A percentile compares a stretch with the other conserved stretches of the same genome.
Conservation (phyloP, 2,329 filamentous ascomycete genomes). For the Xylariomycetidae sp. region DNA sequence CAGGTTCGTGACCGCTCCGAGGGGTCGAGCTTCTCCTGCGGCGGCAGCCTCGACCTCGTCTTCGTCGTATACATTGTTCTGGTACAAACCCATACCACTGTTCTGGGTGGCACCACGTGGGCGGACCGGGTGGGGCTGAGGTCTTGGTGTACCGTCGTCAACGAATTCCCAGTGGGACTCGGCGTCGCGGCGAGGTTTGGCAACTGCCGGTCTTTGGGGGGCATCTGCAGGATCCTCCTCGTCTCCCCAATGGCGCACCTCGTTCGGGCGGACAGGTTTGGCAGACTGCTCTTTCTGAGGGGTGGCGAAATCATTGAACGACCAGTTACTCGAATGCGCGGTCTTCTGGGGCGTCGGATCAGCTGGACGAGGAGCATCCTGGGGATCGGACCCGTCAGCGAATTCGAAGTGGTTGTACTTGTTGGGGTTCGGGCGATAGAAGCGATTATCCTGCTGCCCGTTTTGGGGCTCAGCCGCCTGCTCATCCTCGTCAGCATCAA, state of each 20-base stretch:
- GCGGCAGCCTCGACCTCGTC: conserved; percentile 37
- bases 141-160: conserved; percentile 62
- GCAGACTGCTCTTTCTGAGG: conserved; percentile 52
- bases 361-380: conserved; percentile 39
- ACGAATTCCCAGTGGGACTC: conserved; percentile 78
- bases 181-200: conserved; percentile 70
- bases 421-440: conserved; percentile 62
- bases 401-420: conserved; percentile 88
- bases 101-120: conserved; percentile 56
- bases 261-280: conserved; percentile 56
- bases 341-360: conserved; percentile 40
- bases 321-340: conserved; percentile 73
- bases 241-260: conserved; percentile 74
- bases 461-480: too few relatives aligned
- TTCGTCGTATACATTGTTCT: conserved; percentile 66
- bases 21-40: conserved; percentile 35
- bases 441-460: conserved; percentile 33
- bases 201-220: conserved; percentile 50
- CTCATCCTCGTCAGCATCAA: conserved; percentile 47
- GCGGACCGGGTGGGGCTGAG: conserved; percentile 39
- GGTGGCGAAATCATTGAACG: conserved; percentile 81
- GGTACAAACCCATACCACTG: conserved; percentile 65
- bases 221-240: conserved; percentile 61
- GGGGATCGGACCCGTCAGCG: conserved; percentile 54
- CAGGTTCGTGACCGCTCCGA: conserved; percentile 60